These are phyloP conservation scores for Oxytropis ochrocephala DNA, from an alignment of 306 rosid species.

Conservation along the genomic window DNA sequence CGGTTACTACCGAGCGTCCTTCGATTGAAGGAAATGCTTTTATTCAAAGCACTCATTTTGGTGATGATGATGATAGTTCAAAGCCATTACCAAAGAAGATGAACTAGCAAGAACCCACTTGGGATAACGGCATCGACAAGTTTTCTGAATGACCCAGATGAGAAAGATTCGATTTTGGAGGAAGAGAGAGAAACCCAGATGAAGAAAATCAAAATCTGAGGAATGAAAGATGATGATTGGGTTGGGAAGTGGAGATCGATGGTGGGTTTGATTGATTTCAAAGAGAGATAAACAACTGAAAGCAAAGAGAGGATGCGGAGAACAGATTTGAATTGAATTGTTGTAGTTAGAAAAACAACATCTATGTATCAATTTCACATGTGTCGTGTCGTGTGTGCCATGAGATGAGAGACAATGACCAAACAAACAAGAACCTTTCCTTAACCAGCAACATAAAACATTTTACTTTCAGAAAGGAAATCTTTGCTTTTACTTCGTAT, in stretches of 20 bases:
- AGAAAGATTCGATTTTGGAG: constrained; percentile 30
- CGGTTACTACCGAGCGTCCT: constrained; percentile 33
- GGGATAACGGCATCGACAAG: background rate
- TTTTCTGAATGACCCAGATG: constrained; percentile 15
- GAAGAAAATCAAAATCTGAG: constrained; percentile 14
- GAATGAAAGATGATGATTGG: background rate
- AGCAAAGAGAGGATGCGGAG: background rate
- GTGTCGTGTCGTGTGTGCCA: background rate
- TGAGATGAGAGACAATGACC: background rate
- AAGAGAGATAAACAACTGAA: background rate
- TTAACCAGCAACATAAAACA: background rate
- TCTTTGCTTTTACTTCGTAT: background rate
- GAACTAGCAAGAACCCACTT: constrained; percentile 1
- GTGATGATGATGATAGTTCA: background rate
- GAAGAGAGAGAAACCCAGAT: constrained; percentile 24
- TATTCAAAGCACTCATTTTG: constrained; percentile 48
- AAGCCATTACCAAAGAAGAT: constrained; percentile 22
- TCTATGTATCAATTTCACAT: background rate
- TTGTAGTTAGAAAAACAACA: background rate
- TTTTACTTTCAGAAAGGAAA: background rate
- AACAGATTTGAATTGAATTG: background rate
- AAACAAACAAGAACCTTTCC: background rate
- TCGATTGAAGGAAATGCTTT: constrained; percentile 36
- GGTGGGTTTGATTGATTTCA: background rate
- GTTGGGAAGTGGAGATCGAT: background rate